Conservation (phyloP, 768 basidiomycete species). For the Rhizopogon vinicolor region DNA sequence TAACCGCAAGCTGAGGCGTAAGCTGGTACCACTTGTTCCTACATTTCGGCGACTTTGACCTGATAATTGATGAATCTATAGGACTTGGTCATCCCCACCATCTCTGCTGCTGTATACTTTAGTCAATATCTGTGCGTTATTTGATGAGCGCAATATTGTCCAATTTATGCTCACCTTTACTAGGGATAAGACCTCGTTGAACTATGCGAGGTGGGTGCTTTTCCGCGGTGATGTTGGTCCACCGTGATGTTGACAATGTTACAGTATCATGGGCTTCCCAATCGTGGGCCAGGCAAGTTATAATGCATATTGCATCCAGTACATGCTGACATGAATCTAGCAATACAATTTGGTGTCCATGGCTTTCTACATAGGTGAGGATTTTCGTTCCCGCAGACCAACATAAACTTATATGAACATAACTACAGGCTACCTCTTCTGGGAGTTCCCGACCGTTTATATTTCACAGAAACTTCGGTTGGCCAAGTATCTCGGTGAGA, state of each 20-base stretch:
- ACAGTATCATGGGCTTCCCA: slow-evolving; percentile 62
- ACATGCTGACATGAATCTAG: slow-evolving; percentile 24
- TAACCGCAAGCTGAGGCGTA: slow-evolving; percentile 50
- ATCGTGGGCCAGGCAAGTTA: slow-evolving; percentile 50
- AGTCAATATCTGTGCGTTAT: slow-evolving; percentile 54
- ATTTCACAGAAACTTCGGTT: slow-evolving; percentile 56
- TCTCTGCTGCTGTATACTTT: slow-evolving; percentile 65
- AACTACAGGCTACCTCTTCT: slow-evolving; percentile 45
- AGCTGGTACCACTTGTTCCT: slow-evolving; percentile 37
- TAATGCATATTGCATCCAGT: neutral
- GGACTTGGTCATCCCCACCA: slow-evolving; percentile 50
- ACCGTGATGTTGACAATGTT: slow-evolving; percentile 2
- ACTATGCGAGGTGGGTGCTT: slow-evolving; percentile 54
- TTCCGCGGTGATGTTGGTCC: neutral
- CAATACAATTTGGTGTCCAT: slow-evolving; percentile 60
- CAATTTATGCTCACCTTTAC: slow-evolving; percentile 3
- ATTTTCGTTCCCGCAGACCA: neutral
- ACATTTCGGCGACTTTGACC: neutral
- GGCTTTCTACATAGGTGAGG: slow-evolving; percentile 58
- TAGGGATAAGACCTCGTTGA: slow-evolving; percentile 67
- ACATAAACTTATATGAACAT: neutral
- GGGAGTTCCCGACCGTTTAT: slow-evolving; percentile 65
- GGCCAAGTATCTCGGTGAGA: slow-evolving; percentile 57
- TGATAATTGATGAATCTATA: slow-evolving; percentile 10
- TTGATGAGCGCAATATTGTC: neutral